phyloP scores from a whole-genome alignment of 257 asterid species.

The Nicotiana obtusifolia region DNA sequence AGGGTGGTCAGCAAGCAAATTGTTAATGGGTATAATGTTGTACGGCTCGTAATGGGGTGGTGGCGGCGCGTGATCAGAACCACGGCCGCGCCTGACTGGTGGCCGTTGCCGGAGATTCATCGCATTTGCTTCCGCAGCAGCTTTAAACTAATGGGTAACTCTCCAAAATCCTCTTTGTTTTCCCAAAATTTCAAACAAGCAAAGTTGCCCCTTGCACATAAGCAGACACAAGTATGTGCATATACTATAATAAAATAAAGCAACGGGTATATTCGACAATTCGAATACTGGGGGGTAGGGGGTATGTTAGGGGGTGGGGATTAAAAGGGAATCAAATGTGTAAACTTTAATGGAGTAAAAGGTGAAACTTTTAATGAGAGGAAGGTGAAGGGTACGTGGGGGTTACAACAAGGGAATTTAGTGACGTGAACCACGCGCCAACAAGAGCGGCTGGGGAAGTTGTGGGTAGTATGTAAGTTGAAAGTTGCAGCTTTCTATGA shows the following conservation, averaged over 20 bases:
- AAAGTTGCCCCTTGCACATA: not conserved
- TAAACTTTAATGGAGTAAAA: not conserved
- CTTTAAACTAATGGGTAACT: slow-evolving; percentile 16
- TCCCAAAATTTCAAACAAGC: not conserved
- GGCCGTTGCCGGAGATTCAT: slow-evolving; percentile 66
- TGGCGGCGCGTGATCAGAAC: slow-evolving; percentile 34
- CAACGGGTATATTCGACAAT: slow-evolving; percentile 6
- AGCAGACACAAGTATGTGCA: not conserved
- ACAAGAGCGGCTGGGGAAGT: not conserved
- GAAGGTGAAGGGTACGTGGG: not conserved
- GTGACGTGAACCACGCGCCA: slow-evolving; percentile 4
- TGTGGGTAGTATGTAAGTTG: not conserved
- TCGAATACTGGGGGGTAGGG: not conserved
- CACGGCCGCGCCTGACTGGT: slow-evolving; percentile 49
- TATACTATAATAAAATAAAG: not conserved
- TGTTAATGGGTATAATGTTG: slow-evolving; percentile 81
- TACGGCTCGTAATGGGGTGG: slow-evolving; percentile 38
- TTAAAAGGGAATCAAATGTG: not conserved
- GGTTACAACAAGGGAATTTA: not conserved
- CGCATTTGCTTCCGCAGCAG: slow-evolving; percentile 20
- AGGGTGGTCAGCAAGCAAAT: slow-evolving; percentile 69
- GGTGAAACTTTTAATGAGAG: slow-evolving; percentile 1
- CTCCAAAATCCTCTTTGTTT: not conserved
- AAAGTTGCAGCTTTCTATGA: not conserved
- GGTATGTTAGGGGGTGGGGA: not conserved